Base-by-base conservation (phyloP, 2,329 filamentous ascomycete species). In the Pseudogymnoascus sp. region DNA sequence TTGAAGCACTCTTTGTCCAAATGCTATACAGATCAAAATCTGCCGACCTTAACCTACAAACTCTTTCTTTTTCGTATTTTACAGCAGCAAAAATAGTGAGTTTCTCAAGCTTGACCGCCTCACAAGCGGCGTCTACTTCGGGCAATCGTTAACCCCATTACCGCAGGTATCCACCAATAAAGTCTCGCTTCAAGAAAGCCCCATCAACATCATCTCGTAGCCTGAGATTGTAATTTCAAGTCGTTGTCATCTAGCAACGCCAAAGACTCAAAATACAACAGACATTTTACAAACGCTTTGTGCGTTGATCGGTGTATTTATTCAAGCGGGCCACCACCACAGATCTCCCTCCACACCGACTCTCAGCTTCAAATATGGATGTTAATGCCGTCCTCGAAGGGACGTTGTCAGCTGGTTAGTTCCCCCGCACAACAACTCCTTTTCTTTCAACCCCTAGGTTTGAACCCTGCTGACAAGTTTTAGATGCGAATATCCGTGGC, bases 381-480 rank as follows among this genome's bases (percentile, higher is more conserved):
- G 95, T 97, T 80, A 95, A 92, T 81, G 88, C 91, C 79, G 92
- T 99, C 80, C 88, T 99, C 81, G 85, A 90, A 77, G 92, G 92
- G 80, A 97, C 94, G 75, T 85, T 97, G 78, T 95, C 92, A 73
- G 82, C 92, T 73, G 92, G 94, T 97, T 79, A 75, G 88, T 65
- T 59, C 58, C 33, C 33, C 35, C 35, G 26, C 48, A 59, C 41
- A 33, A 23, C 61, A 19, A 48, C 62, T 59, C 58, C 57, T 48
- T 57, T 52, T 60, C 48, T 59, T 57, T 60, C 45, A 30, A 26
- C 33, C 48, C 60, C 59, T 60, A 57, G 59, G 60, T 61, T 61
- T 60, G 60, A 28, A 59, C 56, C 19, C 59, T 59, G 67, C 73
- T 76, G 66, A 76, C 72, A 61, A 66, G 64, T 60, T 66, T 64